phyloP scores from a whole-genome alignment of 257 asterid genomes.

The Gynochthodes officinalis region DNA sequence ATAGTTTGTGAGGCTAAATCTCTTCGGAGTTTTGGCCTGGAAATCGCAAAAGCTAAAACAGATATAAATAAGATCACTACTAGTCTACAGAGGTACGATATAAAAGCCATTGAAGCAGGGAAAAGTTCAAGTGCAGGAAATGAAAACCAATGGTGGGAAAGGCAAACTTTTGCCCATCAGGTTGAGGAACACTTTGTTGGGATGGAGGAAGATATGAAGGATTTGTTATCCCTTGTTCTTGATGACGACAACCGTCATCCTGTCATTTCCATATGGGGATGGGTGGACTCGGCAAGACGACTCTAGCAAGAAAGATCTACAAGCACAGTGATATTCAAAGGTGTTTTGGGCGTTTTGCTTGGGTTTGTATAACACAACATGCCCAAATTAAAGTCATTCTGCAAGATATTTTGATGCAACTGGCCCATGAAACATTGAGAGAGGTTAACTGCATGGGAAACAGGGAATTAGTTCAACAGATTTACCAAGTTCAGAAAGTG shows the following conservation, averaged over 20 bases:
- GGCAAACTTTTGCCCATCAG: conserved; percentile 6
- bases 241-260: background rate
- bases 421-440: background rate
- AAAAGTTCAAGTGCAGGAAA: background rate
- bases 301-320: no score
- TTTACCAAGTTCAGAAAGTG: background rate
- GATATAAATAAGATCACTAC: no score
- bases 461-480: background rate
- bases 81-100: no score
- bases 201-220: conserved; percentile 6
- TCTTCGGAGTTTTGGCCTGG: no score
- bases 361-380: no score
- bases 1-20: no score
- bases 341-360: no score
- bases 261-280: conserved; percentile 22
- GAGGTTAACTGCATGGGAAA: background rate
- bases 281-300: no score
- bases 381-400: no score
- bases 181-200: conserved; percentile 14
- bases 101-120: background rate
- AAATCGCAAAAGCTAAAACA: no score
- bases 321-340: no score
- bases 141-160: background rate
- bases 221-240: background rate
- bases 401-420: no score